A percentile compares a stretch with the other conserved stretches of the same genome.
Evolutionary conservation across 2,329 filamentous ascomycete species (phyloP).

Genomic region (Bipolaris cookei): DNA sequence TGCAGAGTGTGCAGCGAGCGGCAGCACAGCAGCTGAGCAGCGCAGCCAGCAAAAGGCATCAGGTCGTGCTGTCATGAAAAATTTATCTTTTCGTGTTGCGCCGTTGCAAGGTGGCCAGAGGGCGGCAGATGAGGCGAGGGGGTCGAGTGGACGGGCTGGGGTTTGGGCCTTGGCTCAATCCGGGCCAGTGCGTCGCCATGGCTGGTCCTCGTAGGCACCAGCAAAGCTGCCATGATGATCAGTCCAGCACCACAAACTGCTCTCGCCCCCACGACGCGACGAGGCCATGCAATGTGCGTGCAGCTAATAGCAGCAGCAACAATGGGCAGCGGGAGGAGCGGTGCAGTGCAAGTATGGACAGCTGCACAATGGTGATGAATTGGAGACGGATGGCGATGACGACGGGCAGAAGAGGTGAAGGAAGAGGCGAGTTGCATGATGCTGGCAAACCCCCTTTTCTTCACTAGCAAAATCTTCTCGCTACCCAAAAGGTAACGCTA

Average conservation of each 20-base stretch:
- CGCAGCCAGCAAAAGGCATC: slow-evolving; percentile 2
- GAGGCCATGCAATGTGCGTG: not conserved
- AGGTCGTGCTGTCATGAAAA: slow-evolving; percentile 11
- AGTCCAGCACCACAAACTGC: slow-evolving; percentile 9
- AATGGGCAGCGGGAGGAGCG: too few species aligned
- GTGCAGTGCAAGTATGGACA: not conserved
- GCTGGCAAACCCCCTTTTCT: slow-evolving; percentile 33
- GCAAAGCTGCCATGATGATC: slow-evolving; percentile 14
- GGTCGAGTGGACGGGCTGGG: slow-evolving; percentile 30
- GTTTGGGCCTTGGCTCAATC: slow-evolving; percentile 22
- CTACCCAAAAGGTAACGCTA: slow-evolving; percentile 33
- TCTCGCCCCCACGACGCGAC: too few species aligned
- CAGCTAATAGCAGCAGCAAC: not conserved
- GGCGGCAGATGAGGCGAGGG: slow-evolving; percentile 31
- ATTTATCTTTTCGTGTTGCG: slow-evolving; percentile 24
- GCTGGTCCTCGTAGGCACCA: slow-evolving; percentile 22
- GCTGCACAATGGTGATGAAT: not conserved
- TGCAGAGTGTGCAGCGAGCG: slow-evolving; percentile 27
- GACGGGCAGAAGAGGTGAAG: slow-evolving; percentile 20
- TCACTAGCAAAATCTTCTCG: slow-evolving; percentile 34
- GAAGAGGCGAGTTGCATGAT: slow-evolving; percentile 25
- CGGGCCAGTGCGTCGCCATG: slow-evolving; percentile 36
- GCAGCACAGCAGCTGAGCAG: not conserved
- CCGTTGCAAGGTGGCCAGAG: slow-evolving; percentile 11
- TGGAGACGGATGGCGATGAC: slow-evolving; percentile 12